Evolutionary conservation across 371 early-diverging fungal genomes (phyloP).

Genomic region (Furculomyces boomerangus): DNA sequence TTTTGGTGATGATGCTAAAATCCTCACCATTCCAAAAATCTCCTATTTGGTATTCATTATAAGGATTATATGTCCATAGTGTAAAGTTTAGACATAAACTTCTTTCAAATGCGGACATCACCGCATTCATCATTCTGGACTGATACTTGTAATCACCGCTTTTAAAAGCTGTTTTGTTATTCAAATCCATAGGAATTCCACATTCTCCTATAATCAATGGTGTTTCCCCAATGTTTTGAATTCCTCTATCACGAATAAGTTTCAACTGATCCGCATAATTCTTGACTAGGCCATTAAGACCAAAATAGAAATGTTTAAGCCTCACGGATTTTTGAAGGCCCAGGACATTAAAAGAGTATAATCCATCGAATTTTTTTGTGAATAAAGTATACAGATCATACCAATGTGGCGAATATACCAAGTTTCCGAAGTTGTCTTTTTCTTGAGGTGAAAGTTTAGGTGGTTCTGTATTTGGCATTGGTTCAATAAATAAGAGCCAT

Average conservation of each 20-base stretch:
- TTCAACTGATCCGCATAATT: constrained; percentile 58
- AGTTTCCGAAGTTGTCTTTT: constrained; percentile 1
- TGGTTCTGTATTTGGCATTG: neutral
- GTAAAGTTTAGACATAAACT: constrained; percentile 61
- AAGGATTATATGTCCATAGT: constrained; percentile 67
- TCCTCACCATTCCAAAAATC: constrained; percentile 86
- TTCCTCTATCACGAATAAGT: constrained; percentile 40
- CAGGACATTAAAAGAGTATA: neutral
- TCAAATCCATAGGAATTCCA: constrained; percentile 76
- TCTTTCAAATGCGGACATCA: constrained; percentile 49
- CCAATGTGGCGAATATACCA: constrained; percentile 37
- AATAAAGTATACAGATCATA: constrained; percentile 32
- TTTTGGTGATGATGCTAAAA: constrained; percentile 49
- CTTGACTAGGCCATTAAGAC: constrained; percentile 45
- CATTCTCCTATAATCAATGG: constrained; percentile 60
- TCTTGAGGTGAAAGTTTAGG: neutral
- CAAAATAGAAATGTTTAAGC: constrained; percentile 60
- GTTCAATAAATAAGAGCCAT: constrained; percentile 1
- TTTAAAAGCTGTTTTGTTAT: constrained; percentile 39
- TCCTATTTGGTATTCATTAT: constrained; percentile 54
- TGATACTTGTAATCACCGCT: constrained; percentile 52
- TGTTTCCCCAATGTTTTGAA: constrained; percentile 37
- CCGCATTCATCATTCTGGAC: constrained; percentile 49
- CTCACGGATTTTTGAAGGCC: constrained; percentile 31
- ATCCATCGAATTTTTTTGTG: constrained; percentile 24